These are phyloP conservation scores for Gaultheria prostrata DNA, from an alignment of 148 eudicot genomes.

Conservation along the genomic window DNA sequence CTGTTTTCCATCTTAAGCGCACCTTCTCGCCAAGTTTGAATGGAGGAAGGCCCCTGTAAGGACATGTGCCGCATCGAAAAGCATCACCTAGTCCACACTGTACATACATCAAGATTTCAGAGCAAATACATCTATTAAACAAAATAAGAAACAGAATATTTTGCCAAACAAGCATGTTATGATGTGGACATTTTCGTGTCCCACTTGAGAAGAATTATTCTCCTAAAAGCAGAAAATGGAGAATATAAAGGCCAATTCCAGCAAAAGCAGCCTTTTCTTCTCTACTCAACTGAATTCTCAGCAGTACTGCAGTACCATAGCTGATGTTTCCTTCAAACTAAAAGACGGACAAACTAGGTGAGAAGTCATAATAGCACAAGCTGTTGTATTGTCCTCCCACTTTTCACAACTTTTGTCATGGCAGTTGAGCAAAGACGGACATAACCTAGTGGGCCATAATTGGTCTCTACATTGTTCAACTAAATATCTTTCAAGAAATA, in stretches of 20 bases:
- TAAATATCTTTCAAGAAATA: not conserved
- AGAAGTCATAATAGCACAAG: not conserved
- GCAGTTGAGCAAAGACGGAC: not conserved
- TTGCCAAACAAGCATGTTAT: not conserved
- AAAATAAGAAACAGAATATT: not conserved
- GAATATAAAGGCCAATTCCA: not conserved
- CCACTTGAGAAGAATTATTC: not conserved
- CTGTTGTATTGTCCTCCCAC: not conserved
- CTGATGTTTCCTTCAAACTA: not conserved
- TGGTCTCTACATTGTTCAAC: not conserved
- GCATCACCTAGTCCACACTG: slow-evolving; percentile 99
- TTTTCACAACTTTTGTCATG: not conserved
- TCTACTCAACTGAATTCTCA: not conserved
- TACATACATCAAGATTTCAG: slow-evolving; percentile 15
- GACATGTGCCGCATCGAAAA: slow-evolving; percentile 85
- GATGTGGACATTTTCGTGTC: not conserved
- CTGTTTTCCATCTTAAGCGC: not conserved
- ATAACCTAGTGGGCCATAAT: not conserved
- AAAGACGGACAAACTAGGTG: not conserved
- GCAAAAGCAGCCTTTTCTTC: not conserved
- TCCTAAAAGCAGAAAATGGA: not conserved
- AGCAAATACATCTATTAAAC: not conserved
- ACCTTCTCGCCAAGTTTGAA: slow-evolving; percentile 97
- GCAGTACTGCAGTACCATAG: not conserved
- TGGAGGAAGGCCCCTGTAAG: slow-evolving; percentile 89